phyloP scores from a whole-genome alignment of 192 early-diverging fungal species.

The Coemansia nantahalensis region DNA sequence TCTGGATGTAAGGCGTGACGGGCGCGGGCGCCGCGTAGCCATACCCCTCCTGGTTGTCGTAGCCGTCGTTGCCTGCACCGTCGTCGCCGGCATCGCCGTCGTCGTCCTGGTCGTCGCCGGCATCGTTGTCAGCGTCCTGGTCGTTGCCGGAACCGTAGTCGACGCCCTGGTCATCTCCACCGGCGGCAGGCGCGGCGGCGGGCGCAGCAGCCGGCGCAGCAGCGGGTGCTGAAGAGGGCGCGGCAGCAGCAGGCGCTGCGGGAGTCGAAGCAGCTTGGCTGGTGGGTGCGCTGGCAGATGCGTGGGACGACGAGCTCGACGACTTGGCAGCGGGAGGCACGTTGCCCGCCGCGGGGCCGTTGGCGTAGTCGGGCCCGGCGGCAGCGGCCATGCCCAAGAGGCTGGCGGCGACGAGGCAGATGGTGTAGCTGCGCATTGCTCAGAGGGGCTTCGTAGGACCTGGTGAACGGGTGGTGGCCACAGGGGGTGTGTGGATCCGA shows the following conservation, averaged over 20 bases:
- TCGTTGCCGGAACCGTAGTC: slow-evolving; percentile 2
- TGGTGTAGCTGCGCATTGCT: slow-evolving; percentile 39
- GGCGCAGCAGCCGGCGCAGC: no score
- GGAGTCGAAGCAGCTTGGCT: no score
- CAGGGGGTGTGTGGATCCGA: no score
- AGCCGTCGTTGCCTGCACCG: not conserved
- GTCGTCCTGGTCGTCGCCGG: not conserved
- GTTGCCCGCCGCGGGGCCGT: no score
- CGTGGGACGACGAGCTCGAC: no score
- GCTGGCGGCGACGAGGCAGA: slow-evolving; percentile 20
- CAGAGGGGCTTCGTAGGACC: not conserved
- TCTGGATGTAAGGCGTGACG: slow-evolving; percentile 34
- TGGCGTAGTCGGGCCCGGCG: slow-evolving; percentile 4
- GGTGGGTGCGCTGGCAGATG: no score
- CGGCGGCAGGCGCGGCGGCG: no score
- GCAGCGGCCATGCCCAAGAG: slow-evolving; percentile 25
- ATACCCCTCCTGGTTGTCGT: slow-evolving; percentile 6
- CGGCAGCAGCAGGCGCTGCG: no score
- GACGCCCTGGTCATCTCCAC: not conserved
- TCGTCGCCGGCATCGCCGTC: not conserved
- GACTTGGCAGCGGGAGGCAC: no score
- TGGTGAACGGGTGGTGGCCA: not conserved
- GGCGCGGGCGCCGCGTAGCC: slow-evolving; percentile 3
- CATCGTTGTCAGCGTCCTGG: not conserved
- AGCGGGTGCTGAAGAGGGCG: no score